Percentiles rank a stretch among this genome's conserved stretches.
Conservation (phyloP, 305 asterid species). For the Withania somnifera region DNA sequence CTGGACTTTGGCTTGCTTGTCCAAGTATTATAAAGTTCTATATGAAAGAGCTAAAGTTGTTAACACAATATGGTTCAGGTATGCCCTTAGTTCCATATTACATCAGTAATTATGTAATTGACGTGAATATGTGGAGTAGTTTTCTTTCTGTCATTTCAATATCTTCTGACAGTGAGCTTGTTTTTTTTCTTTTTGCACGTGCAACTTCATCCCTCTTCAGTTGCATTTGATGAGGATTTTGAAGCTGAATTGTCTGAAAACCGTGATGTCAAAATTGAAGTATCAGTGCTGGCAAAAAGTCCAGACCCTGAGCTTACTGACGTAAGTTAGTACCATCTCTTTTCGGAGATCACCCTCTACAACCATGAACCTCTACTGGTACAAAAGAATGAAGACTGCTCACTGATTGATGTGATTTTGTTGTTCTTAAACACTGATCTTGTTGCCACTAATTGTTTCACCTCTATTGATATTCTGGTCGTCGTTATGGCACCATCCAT, state of each 20-base stretch:
- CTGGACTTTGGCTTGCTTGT: constrained; percentile 82
- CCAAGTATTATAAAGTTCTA: constrained; percentile 69
- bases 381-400: background rate
- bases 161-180: background rate
- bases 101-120: background rate
- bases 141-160: constrained; percentile 13
- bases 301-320: constrained; percentile 81
- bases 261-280: constrained; percentile 74
- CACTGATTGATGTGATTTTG: background rate
- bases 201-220: constrained; percentile 19
- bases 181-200: background rate
- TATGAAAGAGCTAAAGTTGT: constrained; percentile 70
- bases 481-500: background rate
- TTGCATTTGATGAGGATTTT: constrained; percentile 98
- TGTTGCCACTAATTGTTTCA: background rate
- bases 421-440: background rate
- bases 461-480: background rate
- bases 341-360: constrained; percentile 8
- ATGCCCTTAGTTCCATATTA: background rate
- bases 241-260: constrained; percentile 89
- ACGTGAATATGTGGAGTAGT: background rate
- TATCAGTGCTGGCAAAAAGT: constrained; percentile 61
- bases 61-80: constrained; percentile 95
- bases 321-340: constrained; percentile 29
- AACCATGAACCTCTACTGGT: background rate